A percentile compares a stretch with the other conserved stretches of the same genome.
These are phyloP conservation scores for Hemileia vastatrix DNA, from an alignment of 1,284 basidiomycete genomes.

Conservation along the genomic window DNA sequence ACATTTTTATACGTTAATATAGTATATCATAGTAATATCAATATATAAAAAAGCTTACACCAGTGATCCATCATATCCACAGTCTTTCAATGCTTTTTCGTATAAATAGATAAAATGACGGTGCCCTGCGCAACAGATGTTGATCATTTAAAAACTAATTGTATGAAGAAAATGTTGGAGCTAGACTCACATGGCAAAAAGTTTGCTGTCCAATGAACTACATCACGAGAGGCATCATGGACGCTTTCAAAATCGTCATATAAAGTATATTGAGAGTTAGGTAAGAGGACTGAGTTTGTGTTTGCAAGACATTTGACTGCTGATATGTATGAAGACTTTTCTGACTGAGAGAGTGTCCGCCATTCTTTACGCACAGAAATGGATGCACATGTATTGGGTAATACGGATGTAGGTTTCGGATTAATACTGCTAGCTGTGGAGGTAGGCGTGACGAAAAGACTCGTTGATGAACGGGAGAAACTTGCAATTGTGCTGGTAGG, in stretches of 20 bases:
- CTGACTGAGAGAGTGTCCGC: constrained; percentile 5
- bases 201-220: constrained; percentile 11
- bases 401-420: background rate
- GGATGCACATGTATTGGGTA: background rate
- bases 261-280: background rate
- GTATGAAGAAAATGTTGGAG: too few relatives aligned
- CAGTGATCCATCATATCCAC: constrained; percentile 13
- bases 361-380: constrained; percentile 16
- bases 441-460: too few relatives aligned
- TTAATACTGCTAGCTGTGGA: background rate
- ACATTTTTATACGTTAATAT: too few relatives aligned
- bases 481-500: background rate
- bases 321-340: constrained; percentile 4
- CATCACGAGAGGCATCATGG: constrained; percentile 7
- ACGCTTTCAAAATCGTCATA: constrained; percentile 21
- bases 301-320: constrained; percentile 13
- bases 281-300: constrained; percentile 3
- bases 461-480: background rate
- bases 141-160: too few relatives aligned
- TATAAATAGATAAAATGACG: constrained; percentile 23
- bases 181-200: constrained; percentile 12
- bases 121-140: constrained; percentile 10
- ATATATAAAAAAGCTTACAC: constrained; percentile 13
- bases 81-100: constrained; percentile 4
- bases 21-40: too few relatives aligned